A percentile compares a stretch with the other conserved stretches of the same genome.
phyloP scores from a whole-genome alignment of 352 stramenopile genomes.

The Phytophthora pini region DNA sequence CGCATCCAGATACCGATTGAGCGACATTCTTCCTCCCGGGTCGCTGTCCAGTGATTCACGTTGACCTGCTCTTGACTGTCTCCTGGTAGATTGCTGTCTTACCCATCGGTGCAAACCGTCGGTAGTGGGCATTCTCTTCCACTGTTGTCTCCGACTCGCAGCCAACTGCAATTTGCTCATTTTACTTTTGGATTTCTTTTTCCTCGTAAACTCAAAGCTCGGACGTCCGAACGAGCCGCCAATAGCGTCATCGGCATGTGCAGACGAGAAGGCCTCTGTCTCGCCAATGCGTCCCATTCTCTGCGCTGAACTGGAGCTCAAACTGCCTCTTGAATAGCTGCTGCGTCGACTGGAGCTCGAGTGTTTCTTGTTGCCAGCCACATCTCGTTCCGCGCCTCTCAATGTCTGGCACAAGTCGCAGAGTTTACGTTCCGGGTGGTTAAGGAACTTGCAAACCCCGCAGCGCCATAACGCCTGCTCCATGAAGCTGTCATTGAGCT shows the following conservation, averaged over 20 bases:
- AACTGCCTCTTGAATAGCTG: constrained; percentile 30
- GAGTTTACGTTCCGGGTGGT: constrained; percentile 79
- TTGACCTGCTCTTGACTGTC: constrained; percentile 26
- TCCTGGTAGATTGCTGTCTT: constrained; percentile 35
- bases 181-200: constrained; percentile 31
- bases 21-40: constrained; percentile 40
- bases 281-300: constrained; percentile 58
- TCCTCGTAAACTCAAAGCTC: constrained; percentile 38
- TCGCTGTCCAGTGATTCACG: constrained; percentile 68
- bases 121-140: constrained; percentile 79
- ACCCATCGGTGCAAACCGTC: constrained; percentile 83
- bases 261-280: constrained; percentile 51
- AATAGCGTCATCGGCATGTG: constrained; percentile 42
- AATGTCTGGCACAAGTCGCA: constrained; percentile 89
- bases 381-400: constrained; percentile 57
- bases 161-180: constrained; percentile 83
- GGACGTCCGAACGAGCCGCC: constrained; percentile 36
- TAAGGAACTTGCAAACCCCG: constrained; percentile 90
- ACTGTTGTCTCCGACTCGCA: constrained; percentile 71
- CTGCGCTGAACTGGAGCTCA: constrained; percentile 30
- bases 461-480: constrained; percentile 88
- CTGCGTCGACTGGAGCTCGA: constrained; percentile 27
- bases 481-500: constrained; percentile 86
- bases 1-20: constrained; percentile 53
- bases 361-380: constrained; percentile 44